phyloP scores from a whole-genome alignment of 441 rosid species.

The Codiaeum variegatum region DNA sequence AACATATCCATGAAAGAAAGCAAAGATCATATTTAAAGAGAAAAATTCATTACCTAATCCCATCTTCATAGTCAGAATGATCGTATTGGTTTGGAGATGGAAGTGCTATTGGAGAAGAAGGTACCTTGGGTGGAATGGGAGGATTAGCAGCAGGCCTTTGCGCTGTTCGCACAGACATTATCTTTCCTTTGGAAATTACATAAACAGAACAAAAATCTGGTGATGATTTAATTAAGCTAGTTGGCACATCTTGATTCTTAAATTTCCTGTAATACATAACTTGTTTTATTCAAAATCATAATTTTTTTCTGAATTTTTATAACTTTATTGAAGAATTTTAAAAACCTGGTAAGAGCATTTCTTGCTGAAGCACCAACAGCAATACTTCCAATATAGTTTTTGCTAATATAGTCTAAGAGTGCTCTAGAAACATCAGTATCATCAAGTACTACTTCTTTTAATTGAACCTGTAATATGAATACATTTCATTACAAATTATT shows the following conservation, averaged over 20 bases:
- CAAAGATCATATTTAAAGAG: not conserved
- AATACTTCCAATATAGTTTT: conserved; percentile 47
- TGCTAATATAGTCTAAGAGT: conserved; percentile 50
- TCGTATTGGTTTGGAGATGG: conserved; percentile 24
- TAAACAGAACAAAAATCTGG: conserved; percentile 72
- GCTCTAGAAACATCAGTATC: conserved; percentile 62
- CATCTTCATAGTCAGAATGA: conserved; percentile 30
- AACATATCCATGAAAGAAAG: not conserved
- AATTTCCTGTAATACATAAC: conserved; percentile 31
- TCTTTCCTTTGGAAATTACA: conserved; percentile 71
- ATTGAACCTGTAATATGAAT: conserved; percentile 35
- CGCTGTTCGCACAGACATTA: conserved; percentile 40
- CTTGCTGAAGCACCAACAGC: conserved; percentile 62
- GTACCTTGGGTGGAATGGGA: conserved; percentile 44
- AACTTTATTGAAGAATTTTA: not conserved
- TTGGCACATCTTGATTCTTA: conserved; percentile 48
- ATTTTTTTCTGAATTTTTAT: not conserved
- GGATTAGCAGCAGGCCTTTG: conserved; percentile 43
- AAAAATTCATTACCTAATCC: conserved; percentile 31
- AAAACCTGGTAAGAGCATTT: conserved; percentile 59
- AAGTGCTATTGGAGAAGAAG: conserved; percentile 26
- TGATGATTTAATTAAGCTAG: conserved; percentile 39
- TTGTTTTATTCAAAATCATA: not conserved
- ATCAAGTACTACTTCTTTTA: conserved; percentile 60
- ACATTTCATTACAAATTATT: not conserved